Conservation (phyloP, 345 rosid species). For the Pistacia atlantica region DNA sequence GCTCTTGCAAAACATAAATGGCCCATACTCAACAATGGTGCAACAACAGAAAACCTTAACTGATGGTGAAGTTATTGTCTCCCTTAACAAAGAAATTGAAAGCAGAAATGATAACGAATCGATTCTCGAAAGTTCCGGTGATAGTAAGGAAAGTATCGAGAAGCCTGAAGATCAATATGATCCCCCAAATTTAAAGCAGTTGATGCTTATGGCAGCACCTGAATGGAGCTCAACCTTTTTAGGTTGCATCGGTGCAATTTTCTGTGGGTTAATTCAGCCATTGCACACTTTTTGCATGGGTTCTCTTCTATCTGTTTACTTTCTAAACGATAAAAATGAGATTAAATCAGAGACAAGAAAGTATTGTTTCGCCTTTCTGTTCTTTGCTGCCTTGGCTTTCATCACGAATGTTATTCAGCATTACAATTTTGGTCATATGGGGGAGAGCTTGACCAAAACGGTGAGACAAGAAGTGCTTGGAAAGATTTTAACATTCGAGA, state of each 20-base stretch:
- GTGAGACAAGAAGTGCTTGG: too few species aligned
- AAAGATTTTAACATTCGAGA: too few species aligned
- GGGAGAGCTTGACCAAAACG: too few species aligned
- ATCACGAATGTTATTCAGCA: too few species aligned
- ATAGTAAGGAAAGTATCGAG: background rate
- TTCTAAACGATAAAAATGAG: too few species aligned
- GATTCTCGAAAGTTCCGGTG: background rate
- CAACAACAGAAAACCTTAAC: constrained; percentile 31
- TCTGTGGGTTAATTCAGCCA: constrained; percentile 31
- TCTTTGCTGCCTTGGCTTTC: too few species aligned
- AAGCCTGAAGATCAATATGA: constrained; percentile 10
- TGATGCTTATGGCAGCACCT: constrained; percentile 28
- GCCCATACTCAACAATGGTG: constrained; percentile 35
- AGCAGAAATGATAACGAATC: constrained; percentile 6
- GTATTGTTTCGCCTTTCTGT: too few species aligned
- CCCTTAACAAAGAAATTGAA: background rate
- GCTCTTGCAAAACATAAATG: constrained; percentile 19
- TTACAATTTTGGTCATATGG: too few species aligned
- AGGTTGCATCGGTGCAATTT: constrained; percentile 31
- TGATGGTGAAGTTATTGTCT: constrained; percentile 13
- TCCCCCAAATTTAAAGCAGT: constrained; percentile 20
- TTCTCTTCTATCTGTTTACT: too few species aligned
- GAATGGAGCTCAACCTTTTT: constrained; percentile 31
- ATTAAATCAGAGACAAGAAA: too few species aligned
- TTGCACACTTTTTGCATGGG: constrained; percentile 26